Evolutionary conservation across 345 rosid species (phyloP).

Genomic region (Eutrema japonicum): DNA sequence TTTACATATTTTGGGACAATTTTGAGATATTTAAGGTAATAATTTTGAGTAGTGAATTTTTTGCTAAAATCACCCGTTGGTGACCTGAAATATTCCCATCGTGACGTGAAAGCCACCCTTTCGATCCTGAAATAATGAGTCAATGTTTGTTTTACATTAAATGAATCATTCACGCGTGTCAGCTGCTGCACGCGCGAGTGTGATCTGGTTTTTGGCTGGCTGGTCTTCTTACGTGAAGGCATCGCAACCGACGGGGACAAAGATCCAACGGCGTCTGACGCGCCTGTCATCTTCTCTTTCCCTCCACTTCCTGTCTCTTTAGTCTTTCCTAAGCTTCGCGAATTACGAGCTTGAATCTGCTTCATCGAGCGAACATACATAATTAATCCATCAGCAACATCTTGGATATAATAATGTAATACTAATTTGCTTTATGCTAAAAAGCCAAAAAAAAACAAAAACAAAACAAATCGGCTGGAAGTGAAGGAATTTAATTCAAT

Average conservation of each 20-base stretch:
- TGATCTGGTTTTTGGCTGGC: conserved; percentile 43
- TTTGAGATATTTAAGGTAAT: conserved; percentile 33
- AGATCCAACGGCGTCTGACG: conserved; percentile 59
- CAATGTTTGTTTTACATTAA: conserved; percentile 34
- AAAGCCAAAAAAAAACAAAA: background rate
- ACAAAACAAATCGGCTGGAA: background rate
- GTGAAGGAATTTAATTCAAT: background rate
- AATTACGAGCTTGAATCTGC: conserved; percentile 40
- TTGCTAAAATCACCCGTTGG: conserved; percentile 9
- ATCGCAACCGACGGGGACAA: conserved; percentile 50
- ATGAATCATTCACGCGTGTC: conserved; percentile 42
- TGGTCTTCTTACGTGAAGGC: conserved; percentile 49
- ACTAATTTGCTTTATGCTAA: conserved; percentile 11
- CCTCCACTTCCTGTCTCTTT: conserved; percentile 37
- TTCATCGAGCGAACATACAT: conserved; percentile 28
- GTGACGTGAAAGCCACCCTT: conserved; percentile 47
- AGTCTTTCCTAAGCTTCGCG: conserved; percentile 18
- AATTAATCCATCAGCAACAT: conserved; percentile 9
- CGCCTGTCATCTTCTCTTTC: conserved; percentile 44
- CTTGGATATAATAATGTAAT: background rate
- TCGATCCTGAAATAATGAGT: conserved; percentile 26
- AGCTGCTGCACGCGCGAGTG: conserved; percentile 50
- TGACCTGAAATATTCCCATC: conserved; percentile 36
- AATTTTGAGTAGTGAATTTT: background rate
- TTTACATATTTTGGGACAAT: background rate